Conservation (phyloP, 2,329 filamentous ascomycete genomes). For the Zymoseptoria ardabiliae region DNA sequence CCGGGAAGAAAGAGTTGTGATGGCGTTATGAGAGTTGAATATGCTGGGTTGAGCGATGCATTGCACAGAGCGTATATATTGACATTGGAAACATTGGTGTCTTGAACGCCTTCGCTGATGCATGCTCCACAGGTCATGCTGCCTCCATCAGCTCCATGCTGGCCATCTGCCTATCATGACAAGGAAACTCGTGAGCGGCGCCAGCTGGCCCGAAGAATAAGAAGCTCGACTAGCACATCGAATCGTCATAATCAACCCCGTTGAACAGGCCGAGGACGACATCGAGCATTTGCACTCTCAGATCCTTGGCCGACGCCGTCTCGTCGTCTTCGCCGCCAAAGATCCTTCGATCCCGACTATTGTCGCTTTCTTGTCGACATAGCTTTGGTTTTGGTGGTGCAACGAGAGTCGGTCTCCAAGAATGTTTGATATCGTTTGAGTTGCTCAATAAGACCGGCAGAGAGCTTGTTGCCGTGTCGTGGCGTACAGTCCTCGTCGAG, state of each 20-base stretch:
- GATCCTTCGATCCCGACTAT: constrained; percentile 26
- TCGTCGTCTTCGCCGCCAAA: constrained; percentile 39
- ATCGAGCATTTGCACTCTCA: constrained; percentile 40
- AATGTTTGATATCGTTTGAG: neutral
- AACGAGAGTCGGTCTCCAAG: neutral
- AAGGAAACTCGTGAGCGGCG: neutral
- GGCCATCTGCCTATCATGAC: neutral
- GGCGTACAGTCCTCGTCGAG: neutral
- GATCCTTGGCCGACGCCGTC: constrained; percentile 23
- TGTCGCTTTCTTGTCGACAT: constrained; percentile 6
- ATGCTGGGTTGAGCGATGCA: neutral
- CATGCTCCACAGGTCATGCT: neutral
- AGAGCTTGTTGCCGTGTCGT: neutral
- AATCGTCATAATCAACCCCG: constrained; percentile 37
- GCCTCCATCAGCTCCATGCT: neutral
- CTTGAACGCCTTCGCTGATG: neutral
- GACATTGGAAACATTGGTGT: neutral
- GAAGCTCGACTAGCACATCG: constrained; percentile 4
- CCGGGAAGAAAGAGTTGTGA: neutral
- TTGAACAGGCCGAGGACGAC: constrained; percentile 41
- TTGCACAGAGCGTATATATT: neutral
- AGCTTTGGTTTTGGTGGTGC: neutral
- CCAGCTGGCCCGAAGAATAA: neutral
- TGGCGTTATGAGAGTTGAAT: constrained; percentile 1
- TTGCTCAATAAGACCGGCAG: neutral